These are phyloP conservation scores for carrot (Daucus carota) DNA, from an alignment of 129 eudicot species.

Conservation along the genomic window DNA sequence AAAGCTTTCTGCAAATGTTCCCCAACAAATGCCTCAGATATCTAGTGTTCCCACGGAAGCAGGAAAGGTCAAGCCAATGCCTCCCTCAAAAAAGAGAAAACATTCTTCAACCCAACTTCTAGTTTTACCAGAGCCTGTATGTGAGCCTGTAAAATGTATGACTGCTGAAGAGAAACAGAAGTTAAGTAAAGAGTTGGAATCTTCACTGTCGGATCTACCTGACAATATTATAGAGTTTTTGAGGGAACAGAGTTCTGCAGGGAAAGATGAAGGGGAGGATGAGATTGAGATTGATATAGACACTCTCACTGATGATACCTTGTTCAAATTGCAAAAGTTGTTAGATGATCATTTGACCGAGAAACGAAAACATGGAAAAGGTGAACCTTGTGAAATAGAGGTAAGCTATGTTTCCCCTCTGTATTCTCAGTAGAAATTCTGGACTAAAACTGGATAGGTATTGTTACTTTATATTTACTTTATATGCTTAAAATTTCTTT, in stretches of 20 bases:
- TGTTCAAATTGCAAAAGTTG: slow-evolving; percentile 46
- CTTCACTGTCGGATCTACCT: slow-evolving; percentile 45
- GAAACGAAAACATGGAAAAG: slow-evolving; percentile 35
- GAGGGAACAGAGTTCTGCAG: slow-evolving; percentile 43
- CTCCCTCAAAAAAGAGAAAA: slow-evolving; percentile 57
- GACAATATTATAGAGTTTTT: slow-evolving; percentile 51
- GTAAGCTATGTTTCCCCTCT: slow-evolving; percentile 17
- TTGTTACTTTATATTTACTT: background rate
- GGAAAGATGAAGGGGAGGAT: slow-evolving; percentile 53
- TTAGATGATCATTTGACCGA: slow-evolving; percentile 48
- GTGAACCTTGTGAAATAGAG: slow-evolving; percentile 79
- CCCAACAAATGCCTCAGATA: slow-evolving; percentile 15
- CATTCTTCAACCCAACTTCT: slow-evolving; percentile 26
- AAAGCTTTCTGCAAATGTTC: slow-evolving; percentile 31
- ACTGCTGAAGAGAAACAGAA: slow-evolving; percentile 50
- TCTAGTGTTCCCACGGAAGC: slow-evolving; percentile 28
- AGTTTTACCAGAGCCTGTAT: slow-evolving; percentile 22
- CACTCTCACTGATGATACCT: slow-evolving; percentile 46
- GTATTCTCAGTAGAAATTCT: background rate
- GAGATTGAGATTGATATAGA: slow-evolving; percentile 88
- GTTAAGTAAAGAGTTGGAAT: slow-evolving; percentile 52
- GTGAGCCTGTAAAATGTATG: slow-evolving; percentile 38
- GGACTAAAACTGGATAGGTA: background rate
- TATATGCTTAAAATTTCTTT: background rate
- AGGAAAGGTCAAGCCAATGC: slow-evolving; percentile 34